Evolutionary conservation across 257 asterid species (phyloP), one percentile per base, ranked within the genome.

Genomic region (Fraxinus quadrangulata): DNA sequence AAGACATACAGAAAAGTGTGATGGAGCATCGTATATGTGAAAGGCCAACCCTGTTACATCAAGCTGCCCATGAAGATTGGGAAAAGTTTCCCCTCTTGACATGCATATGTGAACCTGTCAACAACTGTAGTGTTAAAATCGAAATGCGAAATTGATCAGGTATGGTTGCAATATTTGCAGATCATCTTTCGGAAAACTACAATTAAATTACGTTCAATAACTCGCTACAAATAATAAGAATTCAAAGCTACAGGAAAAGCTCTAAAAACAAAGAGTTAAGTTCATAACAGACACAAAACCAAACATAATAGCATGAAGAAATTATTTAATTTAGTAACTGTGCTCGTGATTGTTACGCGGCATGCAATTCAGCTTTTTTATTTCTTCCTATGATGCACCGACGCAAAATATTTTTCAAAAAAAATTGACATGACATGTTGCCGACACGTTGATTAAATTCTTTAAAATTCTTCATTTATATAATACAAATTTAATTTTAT

Each of bases 61-160:
- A 85, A 96, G 96, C 91, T 96, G 98, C 84, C 99, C 99, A 77
- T 96, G 97, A 83, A 96, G 94, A 83, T 92, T 96, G 59, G 98
- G 98, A 88, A 96, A 96, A 8, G 88, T 90, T 80, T 96, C 99
- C 76, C 97, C 98, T 78, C 73, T 86, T 39, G 98, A 94, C 99
- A 96, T 93, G 92, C 99, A 96, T 84, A 96, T 89, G 85, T 96
- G 99, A 88, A 96, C 97, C 99, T 96, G 91, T 77, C 40, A 77
- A 77, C 40, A 75, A 26, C 33, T 24, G 4, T 26, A 63, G 69
- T 16, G 34, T 63, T 63, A 63, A 23, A 63, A n/a, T 24, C 36
- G 56, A 83, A 66, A 78, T 36, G 70, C 75, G 23, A 67, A 59
- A 72, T 40, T 63, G 28, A 45, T 75, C 61, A 68, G 77, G 75